These are phyloP conservation scores for Claviceps sp. DNA, from an alignment of 2,329 filamentous ascomycete species.

Conservation along the genomic window DNA sequence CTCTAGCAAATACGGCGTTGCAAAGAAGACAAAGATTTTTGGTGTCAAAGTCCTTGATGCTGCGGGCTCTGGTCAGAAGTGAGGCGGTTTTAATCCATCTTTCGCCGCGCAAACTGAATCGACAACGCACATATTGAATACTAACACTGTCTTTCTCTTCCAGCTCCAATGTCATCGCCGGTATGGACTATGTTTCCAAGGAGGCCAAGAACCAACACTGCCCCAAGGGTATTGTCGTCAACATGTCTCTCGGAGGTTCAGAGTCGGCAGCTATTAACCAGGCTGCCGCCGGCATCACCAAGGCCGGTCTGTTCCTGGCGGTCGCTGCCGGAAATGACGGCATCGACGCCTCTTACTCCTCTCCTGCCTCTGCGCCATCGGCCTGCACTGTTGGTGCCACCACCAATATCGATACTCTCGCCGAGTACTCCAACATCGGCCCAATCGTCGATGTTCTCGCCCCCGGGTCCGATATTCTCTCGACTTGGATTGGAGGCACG, in stretches of 20 bases:
- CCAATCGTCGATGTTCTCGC: slow-evolving; percentile 33
- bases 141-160: not conserved
- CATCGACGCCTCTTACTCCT: slow-evolving; percentile 28
- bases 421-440: slow-evolving; percentile 38
- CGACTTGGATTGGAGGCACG: slow-evolving; percentile 28
- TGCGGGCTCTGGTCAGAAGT: slow-evolving; percentile 21
- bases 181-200: slow-evolving; percentile 27
- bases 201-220: slow-evolving; percentile 23
- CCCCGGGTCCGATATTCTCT: slow-evolving; percentile 31
- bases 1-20: slow-evolving; percentile 28
- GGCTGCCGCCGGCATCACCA: slow-evolving; percentile 29
- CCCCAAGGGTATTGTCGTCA: slow-evolving; percentile 32
- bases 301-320: slow-evolving; percentile 33
- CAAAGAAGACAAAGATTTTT: slow-evolving; percentile 29
- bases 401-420: slow-evolving; percentile 20
- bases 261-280: slow-evolving; percentile 31
- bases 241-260: slow-evolving; percentile 41
- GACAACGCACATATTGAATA: not conserved
- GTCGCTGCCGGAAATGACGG: slow-evolving; percentile 42
- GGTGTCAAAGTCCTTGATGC: slow-evolving; percentile 32
- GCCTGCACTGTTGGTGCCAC: slow-evolving; percentile 39
- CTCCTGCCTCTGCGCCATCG: slow-evolving; percentile 28
- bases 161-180: slow-evolving; percentile 28
- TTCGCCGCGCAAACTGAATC: not conserved
- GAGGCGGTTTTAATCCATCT: slow-evolving; percentile 13